These are phyloP conservation scores for Plasmodium gonderi DNA, from an alignment of 169 alveolate species.

Conservation along the genomic window DNA sequence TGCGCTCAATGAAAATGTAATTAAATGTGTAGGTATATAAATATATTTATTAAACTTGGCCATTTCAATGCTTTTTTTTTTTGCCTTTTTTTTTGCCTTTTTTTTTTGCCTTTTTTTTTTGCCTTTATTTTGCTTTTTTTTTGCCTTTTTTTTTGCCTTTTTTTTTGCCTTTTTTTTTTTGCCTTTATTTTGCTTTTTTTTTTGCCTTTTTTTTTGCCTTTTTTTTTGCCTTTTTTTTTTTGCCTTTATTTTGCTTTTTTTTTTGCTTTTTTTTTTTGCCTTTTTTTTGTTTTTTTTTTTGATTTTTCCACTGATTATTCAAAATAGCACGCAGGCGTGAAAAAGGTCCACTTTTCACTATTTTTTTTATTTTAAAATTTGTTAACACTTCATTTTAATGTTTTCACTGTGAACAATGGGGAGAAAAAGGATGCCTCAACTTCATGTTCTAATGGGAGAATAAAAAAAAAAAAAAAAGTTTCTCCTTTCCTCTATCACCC, in stretches of 20 bases:
- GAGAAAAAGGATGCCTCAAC: too few relatives aligned
- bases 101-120: not conserved
- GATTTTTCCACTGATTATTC: not conserved
- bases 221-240: not conserved
- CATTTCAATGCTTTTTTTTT: too few relatives aligned
- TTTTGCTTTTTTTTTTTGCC: not conserved
- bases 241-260: not conserved
- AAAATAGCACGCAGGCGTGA: not conserved
- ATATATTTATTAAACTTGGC: too few relatives aligned
- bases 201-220: not conserved
- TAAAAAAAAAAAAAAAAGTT: not conserved
- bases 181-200: not conserved
- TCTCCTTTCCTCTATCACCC: not conserved
- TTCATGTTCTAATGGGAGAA: not conserved
- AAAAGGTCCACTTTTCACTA: not conserved
- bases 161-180: not conserved
- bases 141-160: not conserved
- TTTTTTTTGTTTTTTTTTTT: not conserved
- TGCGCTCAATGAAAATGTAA: too few relatives aligned
- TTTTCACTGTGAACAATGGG: too few relatives aligned
- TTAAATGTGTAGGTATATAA: too few relatives aligned
- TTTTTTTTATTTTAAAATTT: not conserved
- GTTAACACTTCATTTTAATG: not conserved
- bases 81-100: too few relatives aligned
- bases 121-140: not conserved